These are phyloP conservation scores for Penicillium glabrum DNA, from an alignment of 2,329 filamentous ascomycete genomes.

Conservation along the genomic window DNA sequence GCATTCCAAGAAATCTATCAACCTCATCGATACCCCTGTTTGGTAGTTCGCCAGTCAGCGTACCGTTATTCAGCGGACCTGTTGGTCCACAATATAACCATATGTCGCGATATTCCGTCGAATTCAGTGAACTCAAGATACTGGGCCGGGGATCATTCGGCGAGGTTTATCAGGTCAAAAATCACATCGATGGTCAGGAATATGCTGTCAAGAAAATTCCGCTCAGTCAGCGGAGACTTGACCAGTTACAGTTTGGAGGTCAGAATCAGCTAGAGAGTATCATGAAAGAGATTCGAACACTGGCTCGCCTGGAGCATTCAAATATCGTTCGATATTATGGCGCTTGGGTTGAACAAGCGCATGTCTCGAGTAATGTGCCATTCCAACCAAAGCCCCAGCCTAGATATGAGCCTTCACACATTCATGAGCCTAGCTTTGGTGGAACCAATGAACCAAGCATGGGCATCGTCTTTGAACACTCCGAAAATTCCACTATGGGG, in stretches of 20 bases:
- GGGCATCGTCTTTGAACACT: conserved; percentile 44
- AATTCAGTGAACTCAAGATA: conserved; percentile 55
- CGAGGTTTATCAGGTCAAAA: conserved; percentile 61
- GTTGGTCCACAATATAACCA: conserved; percentile 22
- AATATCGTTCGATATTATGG: conserved; percentile 68
- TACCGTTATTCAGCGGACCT: conserved; percentile 30
- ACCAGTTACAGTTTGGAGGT: conserved; percentile 53
- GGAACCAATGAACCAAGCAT: conserved; percentile 30
- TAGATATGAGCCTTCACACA: conserved; percentile 14
- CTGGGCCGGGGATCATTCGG: conserved; percentile 67
- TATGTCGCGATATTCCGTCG: conserved; percentile 49
- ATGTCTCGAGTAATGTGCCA: conserved; percentile 16
- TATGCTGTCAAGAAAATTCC: conserved; percentile 69
- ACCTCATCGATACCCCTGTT: conserved; percentile 24
- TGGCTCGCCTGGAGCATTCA: conserved; percentile 62
- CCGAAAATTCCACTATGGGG: conserved; percentile 27
- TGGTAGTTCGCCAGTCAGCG: conserved; percentile 32
- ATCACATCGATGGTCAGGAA: conserved; percentile 60
- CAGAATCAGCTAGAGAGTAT: conserved; percentile 57
- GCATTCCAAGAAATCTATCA: conserved; percentile 23
- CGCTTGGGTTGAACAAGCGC: conserved; percentile 61
- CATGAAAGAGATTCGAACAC: conserved; percentile 60
- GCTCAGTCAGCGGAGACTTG: conserved; percentile 53
- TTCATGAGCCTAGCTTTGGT: conserved; percentile 8
- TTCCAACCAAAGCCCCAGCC: conserved; percentile 5